Base-by-base conservation (phyloP, 2,329 filamentous ascomycete species). In the Aspergillus transmontanensis region DNA sequence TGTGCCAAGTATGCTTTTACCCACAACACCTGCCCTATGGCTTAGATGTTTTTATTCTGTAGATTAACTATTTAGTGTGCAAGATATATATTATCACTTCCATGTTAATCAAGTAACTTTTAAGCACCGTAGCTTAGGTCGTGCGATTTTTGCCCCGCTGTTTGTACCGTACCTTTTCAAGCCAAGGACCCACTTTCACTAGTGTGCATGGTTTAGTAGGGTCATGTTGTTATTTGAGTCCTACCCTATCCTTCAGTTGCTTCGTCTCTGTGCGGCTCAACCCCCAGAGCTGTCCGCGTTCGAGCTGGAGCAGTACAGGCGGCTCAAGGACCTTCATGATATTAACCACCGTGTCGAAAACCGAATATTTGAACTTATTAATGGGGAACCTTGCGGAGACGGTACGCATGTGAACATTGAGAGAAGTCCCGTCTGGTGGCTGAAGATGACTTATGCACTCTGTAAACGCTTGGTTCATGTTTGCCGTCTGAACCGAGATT, bases 221-320 rank as follows among this genome's bases (percentile, higher is more conserved):
- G 21, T 9, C 30, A 12, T 36, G 5, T 36, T 36, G 34, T 23
- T 45, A 69, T 58, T 60, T 62, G 28, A 71, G 45, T 23, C 74
- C 75, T 41, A 73, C 62, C 14, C 65, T 70, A 36, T 66, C 60
- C 48, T 79, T 73, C 32, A 83, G 73, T 14, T 66, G 66, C 32
- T 69, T 60, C 12, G 79, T 82, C 60, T 82, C 74, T 28, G 66
- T 68, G n/a, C 64, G 62, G 26, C 74, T 77, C 63, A 83, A 68
- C 11, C 76, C 76, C 19, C 73, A 69, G 9, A 83, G 69, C 68
- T 78, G 73, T 1, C 83, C 83, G 30, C 76, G 76, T 65, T 87
- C 84, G 4, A 87, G 74, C 65, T 87, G 85, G 1, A 80, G 69
- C 1, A 87, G 76, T 23, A 86, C 75, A 0, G 85, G 85, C 36